Conservation (phyloP, 345 rosid species). For the Melaleuca alternifolia region DNA sequence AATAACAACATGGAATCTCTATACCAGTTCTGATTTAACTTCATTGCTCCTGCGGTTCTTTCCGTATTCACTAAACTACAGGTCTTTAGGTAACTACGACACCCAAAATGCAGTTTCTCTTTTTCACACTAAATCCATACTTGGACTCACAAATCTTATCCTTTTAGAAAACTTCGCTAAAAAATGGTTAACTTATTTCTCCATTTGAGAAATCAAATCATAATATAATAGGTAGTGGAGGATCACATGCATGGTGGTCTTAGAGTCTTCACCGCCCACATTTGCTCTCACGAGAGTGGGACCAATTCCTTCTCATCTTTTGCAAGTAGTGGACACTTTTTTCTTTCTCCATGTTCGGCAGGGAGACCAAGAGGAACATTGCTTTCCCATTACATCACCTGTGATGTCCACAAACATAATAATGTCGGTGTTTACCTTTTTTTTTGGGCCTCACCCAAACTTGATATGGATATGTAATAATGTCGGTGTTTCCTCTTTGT, state of each 20-base stretch:
- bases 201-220: neutral
- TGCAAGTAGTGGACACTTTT: neutral
- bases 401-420: neutral
- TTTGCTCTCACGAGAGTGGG: neutral
- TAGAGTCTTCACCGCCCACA: neutral
- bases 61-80: neutral
- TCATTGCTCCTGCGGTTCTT: neutral
- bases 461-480: too few relatives aligned
- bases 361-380: neutral
- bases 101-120: neutral
- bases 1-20: neutral
- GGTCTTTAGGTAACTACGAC: neutral
- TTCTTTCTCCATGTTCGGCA: neutral
- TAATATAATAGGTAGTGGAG: neutral
- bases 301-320: neutral
- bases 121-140: neutral
- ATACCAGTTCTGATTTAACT: neutral
- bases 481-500: neutral
- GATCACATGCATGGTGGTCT: neutral
- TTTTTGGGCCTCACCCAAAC: neutral
- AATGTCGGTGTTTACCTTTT: neutral
- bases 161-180: neutral
- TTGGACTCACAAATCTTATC: neutral
- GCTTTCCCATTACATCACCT: neutral
- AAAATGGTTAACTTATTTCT: neutral